Percentiles rank a stretch among this genome's conserved stretches.
Evolutionary conservation across 257 asterid species (phyloP).

Genomic region (Oldenlandia corymbosa): DNA sequence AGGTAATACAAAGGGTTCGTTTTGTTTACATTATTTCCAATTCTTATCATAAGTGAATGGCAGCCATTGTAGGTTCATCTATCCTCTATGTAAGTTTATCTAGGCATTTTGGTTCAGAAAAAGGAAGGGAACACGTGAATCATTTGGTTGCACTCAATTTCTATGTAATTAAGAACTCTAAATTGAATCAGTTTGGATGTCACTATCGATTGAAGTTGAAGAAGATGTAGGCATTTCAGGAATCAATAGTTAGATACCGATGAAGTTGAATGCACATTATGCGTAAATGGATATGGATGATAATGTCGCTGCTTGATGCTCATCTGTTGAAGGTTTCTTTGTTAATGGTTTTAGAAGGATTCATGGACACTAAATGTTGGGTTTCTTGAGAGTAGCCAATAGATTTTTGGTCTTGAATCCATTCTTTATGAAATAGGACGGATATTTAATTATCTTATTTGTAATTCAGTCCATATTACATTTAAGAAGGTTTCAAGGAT

Average conservation of each 20-base stretch:
- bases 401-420: not conserved
- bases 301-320: not conserved
- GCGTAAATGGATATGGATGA: not conserved
- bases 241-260: conserved; percentile 1
- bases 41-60: not conserved
- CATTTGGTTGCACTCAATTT: not conserved
- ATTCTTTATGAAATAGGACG: not conserved
- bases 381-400: too few relatives aligned
- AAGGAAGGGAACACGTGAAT: not conserved
- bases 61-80: not conserved
- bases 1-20: conserved; percentile 38
- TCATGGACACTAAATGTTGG: too few relatives aligned
- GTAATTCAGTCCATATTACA: too few relatives aligned
- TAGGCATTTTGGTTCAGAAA: not conserved
- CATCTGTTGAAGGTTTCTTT: not conserved
- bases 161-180: not conserved
- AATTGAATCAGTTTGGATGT: conserved; percentile 4
- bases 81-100: not conserved
- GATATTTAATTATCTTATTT: not conserved
- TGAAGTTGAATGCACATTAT: not conserved
- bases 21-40: conserved; percentile 1
- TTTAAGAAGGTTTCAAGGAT: not conserved
- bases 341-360: not conserved
- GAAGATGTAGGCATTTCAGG: not conserved
- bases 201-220: not conserved